phyloP scores from a whole-genome alignment of 2,329 filamentous ascomycete genomes.

The Penicillium frequentans region DNA sequence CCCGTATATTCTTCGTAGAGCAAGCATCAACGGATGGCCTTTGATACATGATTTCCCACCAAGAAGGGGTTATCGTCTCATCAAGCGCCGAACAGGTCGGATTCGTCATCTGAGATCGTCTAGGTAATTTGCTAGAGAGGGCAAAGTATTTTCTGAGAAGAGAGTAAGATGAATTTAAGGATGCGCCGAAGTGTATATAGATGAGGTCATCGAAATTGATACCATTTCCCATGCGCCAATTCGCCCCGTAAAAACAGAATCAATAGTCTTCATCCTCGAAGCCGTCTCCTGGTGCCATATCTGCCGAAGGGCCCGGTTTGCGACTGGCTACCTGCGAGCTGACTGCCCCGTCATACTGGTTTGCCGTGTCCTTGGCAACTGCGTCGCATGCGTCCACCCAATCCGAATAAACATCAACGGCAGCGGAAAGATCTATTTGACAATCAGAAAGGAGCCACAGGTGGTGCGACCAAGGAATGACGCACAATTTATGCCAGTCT shows the following conservation, averaged over 20 bases:
- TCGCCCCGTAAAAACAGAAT: constrained; percentile 17
- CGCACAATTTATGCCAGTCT: constrained; percentile 89
- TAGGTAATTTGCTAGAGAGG: neutral
- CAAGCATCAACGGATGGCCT: neutral
- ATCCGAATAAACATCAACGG: constrained; percentile 94
- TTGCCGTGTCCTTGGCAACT: constrained; percentile 63
- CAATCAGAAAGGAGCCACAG: neutral
- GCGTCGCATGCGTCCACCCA: constrained; percentile 94
- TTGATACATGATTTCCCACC: neutral
- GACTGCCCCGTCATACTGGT: constrained; percentile 30
- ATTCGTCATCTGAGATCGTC: neutral
- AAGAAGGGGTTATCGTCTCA: neutral
- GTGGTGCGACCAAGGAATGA: constrained; percentile 8
- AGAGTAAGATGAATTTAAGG: neutral
- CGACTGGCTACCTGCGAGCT: constrained; percentile 19
- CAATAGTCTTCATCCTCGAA: constrained; percentile 35
- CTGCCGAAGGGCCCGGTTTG: constrained; percentile 18
- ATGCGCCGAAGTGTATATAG: constrained; percentile 5
- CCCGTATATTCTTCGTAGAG: neutral
- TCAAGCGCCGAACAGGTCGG: neutral
- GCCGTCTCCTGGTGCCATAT: constrained; percentile 17
- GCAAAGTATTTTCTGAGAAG: neutral
- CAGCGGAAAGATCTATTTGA: constrained; percentile 73
- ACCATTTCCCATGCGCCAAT: constrained; percentile 22
- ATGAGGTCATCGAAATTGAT: constrained; percentile 14